phyloP scores from a whole-genome alignment of 1,139 yeast species.

The Blastobotrys proliferans region DNA sequence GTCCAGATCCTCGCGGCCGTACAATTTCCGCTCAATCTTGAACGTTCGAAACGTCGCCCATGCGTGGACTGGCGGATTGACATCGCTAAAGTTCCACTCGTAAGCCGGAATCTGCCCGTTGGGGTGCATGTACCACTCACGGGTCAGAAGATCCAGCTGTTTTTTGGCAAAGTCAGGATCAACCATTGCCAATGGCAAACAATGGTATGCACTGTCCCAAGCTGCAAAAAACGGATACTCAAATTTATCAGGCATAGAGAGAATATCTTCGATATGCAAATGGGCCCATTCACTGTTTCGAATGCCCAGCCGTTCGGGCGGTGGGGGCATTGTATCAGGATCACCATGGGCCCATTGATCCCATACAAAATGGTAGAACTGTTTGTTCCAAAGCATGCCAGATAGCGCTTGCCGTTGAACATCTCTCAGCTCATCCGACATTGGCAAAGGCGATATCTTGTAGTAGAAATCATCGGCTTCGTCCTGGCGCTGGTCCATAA shows the following conservation, averaged over 20 bases:
- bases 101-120: conserved; percentile 98
- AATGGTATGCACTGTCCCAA: conserved; percentile 97
- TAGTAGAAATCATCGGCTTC: conserved; percentile 96
- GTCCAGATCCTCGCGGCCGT: conserved; percentile 75
- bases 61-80: conserved; percentile 96
- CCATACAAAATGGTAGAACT: conserved; percentile 84
- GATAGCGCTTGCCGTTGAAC: conserved; percentile 95
- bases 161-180: conserved; percentile 93
- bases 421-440: conserved; percentile 74
- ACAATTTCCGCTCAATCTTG: conserved; percentile 84
- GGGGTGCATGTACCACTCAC: conserved; percentile 99
- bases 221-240: conserved; percentile 97
- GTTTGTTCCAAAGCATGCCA: conserved; percentile 92
- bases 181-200: conserved; percentile 90
- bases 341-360: conserved; percentile 90
- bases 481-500: conserved; percentile 71
- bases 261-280: conserved; percentile 80
- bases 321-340: conserved; percentile 72
- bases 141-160: conserved; percentile 78
- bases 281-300: conserved; percentile 90
- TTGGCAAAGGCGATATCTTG: conserved; percentile 83
- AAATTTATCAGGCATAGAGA: conserved; percentile 94
- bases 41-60: conserved; percentile 93
- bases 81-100: conserved; percentile 96
- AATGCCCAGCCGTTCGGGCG: conserved; percentile 74